Conservation (phyloP, 768 basidiomycete species). For the Coprinopsis strossmayeri region DNA sequence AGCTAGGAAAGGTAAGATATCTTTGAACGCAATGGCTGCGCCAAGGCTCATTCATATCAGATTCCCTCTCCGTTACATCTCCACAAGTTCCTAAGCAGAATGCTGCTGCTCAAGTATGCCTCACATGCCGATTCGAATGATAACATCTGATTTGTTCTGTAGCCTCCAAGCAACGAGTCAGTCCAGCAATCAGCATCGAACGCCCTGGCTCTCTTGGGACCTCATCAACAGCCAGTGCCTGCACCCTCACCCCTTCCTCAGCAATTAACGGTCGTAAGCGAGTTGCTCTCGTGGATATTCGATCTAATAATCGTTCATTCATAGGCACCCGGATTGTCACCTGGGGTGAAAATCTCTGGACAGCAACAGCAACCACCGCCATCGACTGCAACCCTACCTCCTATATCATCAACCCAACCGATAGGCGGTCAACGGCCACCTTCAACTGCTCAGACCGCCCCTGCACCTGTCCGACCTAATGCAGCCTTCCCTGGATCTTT, state of each 20-base stretch:
- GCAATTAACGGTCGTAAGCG: slow-evolving; percentile 31
- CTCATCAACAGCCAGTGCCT: slow-evolving; percentile 22
- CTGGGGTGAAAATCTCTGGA: slow-evolving; percentile 56
- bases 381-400: slow-evolving; percentile 15
- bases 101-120: slow-evolving; percentile 32
- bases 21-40: slow-evolving; percentile 8
- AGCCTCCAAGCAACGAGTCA: not conserved
- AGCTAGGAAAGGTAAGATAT: slow-evolving; percentile 40
- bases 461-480: slow-evolving; percentile 12
- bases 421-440: slow-evolving; percentile 46
- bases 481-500: slow-evolving; percentile 76
- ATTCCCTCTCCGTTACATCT: slow-evolving; percentile 41
- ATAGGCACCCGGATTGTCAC: slow-evolving; percentile 59
- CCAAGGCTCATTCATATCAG: slow-evolving; percentile 7
- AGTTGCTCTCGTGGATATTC: no score
- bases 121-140: not conserved
- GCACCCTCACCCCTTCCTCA: slow-evolving; percentile 37
- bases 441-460: slow-evolving; percentile 37
- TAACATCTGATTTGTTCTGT: not conserved
- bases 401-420: slow-evolving; percentile 26
- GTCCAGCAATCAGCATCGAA: slow-evolving; percentile 10
- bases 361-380: slow-evolving; percentile 14
- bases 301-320: no score
- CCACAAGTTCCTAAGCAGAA: slow-evolving; percentile 35
- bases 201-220: slow-evolving; percentile 20